phyloP scores from a whole-genome alignment of 2,329 filamentous ascomycete genomes.

The Cadophora gregata region DNA sequence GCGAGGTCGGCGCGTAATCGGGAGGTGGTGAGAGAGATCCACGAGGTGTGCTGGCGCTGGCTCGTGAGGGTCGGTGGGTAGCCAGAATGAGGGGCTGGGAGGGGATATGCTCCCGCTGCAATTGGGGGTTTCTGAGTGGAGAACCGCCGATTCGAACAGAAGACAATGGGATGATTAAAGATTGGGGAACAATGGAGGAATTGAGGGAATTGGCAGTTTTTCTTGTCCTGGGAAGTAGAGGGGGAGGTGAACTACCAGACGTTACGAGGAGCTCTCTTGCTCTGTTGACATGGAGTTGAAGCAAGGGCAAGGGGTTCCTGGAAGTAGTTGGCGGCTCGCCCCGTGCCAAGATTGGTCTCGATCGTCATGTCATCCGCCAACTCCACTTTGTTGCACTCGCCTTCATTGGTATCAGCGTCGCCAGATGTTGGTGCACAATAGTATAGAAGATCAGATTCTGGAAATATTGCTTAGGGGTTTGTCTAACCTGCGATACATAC shows the following conservation, averaged over 20 bases:
- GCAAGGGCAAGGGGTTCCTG: background rate
- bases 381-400: background rate
- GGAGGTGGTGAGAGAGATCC: conserved; percentile 18
- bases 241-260: background rate
- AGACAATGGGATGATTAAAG: too few relatives aligned
- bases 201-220: background rate
- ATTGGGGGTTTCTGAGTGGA: conserved; percentile 23
- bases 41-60: conserved; percentile 17
- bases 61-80: conserved; percentile 34
- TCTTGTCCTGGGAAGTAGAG: background rate
- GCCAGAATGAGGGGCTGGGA: conserved; percentile 42
- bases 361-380: background rate
- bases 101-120: conserved; percentile 47
- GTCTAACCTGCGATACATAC: too few relatives aligned
- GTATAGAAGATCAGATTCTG: too few relatives aligned
- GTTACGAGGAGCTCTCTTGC: background rate
- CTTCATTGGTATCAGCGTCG: background rate
- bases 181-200: conserved; percentile 7
- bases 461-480: too few relatives aligned
- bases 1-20: conserved; percentile 24
- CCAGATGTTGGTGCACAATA: background rate
- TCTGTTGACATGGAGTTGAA: background rate
- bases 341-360: background rate
- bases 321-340: background rate
- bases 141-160: too few relatives aligned